Base-by-base conservation (phyloP, 78 protist species). In the Creolimax fragrantissima region DNA sequence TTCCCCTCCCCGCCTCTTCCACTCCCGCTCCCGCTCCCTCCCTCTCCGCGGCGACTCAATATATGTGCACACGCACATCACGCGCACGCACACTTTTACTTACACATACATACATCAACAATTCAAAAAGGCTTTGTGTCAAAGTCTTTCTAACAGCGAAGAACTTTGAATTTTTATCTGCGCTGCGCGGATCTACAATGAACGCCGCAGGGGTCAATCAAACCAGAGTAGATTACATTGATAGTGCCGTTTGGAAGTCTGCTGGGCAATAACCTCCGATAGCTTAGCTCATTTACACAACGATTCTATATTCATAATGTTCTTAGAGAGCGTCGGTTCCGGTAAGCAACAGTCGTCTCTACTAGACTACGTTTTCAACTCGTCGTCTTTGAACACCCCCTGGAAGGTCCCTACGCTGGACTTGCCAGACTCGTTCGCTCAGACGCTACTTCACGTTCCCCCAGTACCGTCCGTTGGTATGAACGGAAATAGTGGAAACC, bases 211-310 rank as follows among this genome's bases (percentile, higher is more conserved):
- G 91, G n/a, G 37, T 39, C 4, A 45, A 42, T 17, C 45, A 89
- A 42, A n/a, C 91, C 44, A 44, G 91, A 3, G 44, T 89, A 24
- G 91, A 89, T 45, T 89, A 89, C 91, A 7, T 89, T 43, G 5
- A 89, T 42, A 36, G 35, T 44, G 39, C n/a, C 44, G 66, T 58
- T 4, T 89, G 91, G 91, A 89, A 89, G 66, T 42, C 67, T 2
- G 44, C 91, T 3, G 91, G 81, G 58, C n/a, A 41, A 6, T 17
- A 7, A 6, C 32, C 3, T 24, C 11, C 3, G 17, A n/a, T 4
- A 67, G 35, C 7, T 85, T 11, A 7, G 39, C 89, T 5, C 43
- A 5, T 41, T 11, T 3, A n/a, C 45, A 17, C 32, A 35, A 11
- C 44, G 3, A 11, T 42, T 5, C 7, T 88, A 45, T 17, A 3